Conservation (phyloP, 2,329 filamentous ascomycete species). For the Diplodia corticola region DNA sequence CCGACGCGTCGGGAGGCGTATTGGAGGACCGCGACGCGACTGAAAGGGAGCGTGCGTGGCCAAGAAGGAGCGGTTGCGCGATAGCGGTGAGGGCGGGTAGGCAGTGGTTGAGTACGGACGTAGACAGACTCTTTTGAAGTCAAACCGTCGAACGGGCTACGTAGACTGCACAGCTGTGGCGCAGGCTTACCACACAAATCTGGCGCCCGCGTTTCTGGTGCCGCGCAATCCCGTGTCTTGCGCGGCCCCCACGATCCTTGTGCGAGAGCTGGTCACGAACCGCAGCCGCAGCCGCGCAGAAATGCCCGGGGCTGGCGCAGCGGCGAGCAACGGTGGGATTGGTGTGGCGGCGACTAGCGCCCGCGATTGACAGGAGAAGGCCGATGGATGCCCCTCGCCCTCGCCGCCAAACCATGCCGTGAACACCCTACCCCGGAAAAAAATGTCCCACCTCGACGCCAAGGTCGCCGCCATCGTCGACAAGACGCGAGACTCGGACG, state of each 20-base stretch:
- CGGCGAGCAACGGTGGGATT: not conserved
- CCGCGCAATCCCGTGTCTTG: not conserved
- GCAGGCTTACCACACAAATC: not conserved
- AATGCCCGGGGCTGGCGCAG: too few relatives aligned
- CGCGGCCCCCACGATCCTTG: not conserved
- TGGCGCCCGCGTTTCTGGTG: not conserved
- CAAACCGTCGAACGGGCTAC: constrained; percentile 6
- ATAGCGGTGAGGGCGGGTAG: too few relatives aligned
- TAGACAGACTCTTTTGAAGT: not conserved
- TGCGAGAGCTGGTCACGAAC: not conserved
- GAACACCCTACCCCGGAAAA: not conserved
- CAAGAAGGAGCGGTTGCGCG: not conserved
- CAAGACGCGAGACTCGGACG: constrained; percentile 50
- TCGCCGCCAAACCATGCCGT: not conserved
- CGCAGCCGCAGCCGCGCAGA: not conserved
- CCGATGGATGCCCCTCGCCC: not conserved
- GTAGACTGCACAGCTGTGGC: constrained; percentile 5
- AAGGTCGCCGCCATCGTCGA: constrained; percentile 55
- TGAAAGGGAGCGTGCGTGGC: not conserved
- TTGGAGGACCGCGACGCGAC: constrained; percentile 8
- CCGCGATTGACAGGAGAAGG: constrained; percentile 9
- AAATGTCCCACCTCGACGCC: constrained; percentile 45
- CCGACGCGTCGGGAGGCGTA: constrained; percentile 9
- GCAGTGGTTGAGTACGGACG: not conserved
- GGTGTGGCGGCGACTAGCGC: constrained; percentile 6